Evolutionary conservation across 805 yeast species (phyloP).

Genomic region (Yamadazyma nakazawae): DNA sequence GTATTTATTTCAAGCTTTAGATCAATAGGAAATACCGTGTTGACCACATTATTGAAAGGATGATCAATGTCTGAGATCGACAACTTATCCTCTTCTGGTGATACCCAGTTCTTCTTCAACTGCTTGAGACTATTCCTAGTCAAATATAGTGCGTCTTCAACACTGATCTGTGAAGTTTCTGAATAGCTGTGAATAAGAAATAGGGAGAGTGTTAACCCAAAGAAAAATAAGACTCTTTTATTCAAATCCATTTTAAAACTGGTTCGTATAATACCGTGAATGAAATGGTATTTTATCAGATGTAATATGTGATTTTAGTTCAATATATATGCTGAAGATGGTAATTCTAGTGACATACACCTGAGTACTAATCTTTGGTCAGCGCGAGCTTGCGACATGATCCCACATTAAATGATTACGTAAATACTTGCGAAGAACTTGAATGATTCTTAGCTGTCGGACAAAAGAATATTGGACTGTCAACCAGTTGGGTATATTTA

Average conservation of each 20-base stretch:
- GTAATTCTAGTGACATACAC: neutral
- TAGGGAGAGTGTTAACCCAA: neutral
- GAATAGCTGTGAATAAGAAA: neutral
- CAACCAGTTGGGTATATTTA: too few relatives aligned
- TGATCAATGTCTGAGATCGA: conserved; percentile 21
- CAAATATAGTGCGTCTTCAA: conserved; percentile 25
- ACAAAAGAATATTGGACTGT: too few relatives aligned
- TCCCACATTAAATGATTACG: neutral
- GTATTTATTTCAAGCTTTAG: conserved; percentile 29
- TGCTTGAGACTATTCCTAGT: conserved; percentile 25
- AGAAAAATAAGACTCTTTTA: neutral
- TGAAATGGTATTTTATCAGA: too few relatives aligned
- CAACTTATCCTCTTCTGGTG: neutral
- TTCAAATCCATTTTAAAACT: neutral
- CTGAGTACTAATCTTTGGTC: neutral
- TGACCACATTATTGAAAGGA: conserved; percentile 33
- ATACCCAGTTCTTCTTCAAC: conserved; percentile 16
- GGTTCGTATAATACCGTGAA: neutral
- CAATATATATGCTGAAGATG: neutral
- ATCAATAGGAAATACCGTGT: conserved; percentile 43
- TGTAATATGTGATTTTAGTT: too few relatives aligned
- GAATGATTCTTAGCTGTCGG: too few relatives aligned
- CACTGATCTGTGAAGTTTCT: conserved; percentile 8
- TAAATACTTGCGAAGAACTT: too few relatives aligned
- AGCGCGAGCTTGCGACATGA: neutral